phyloP scores from a whole-genome alignment of 2,329 filamentous ascomycete species.

The Ophiobolus disseminans region DNA sequence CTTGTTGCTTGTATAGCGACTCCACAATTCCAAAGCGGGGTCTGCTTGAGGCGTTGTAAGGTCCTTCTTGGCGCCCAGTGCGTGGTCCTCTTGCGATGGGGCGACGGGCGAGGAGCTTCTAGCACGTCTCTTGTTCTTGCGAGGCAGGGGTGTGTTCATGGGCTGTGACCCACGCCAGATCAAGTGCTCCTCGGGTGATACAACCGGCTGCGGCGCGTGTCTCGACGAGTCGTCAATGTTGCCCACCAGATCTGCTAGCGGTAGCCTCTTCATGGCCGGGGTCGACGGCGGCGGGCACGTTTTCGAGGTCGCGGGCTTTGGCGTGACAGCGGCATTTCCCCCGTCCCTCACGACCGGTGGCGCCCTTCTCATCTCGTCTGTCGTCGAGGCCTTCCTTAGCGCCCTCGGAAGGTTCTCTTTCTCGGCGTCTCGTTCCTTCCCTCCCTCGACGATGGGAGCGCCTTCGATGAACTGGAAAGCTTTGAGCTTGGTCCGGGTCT shows the following conservation, averaged over 20 bases:
- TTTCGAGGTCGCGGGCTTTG: constrained; percentile 33
- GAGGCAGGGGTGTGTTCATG: constrained; percentile 50
- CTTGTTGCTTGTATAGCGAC: constrained; percentile 51
- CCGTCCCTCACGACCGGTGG: constrained; percentile 19
- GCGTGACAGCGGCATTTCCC: constrained; percentile 31
- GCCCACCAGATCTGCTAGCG: constrained; percentile 67
- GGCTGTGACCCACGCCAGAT: constrained; percentile 63
- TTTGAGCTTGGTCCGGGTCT: constrained; percentile 63
- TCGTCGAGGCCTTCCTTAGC: constrained; percentile 10
- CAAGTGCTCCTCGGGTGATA: constrained; percentile 67
- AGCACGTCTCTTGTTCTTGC: constrained; percentile 54
- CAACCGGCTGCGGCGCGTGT: constrained; percentile 54
- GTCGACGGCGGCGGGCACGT: constrained; percentile 60
- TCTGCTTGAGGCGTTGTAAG: constrained; percentile 55
- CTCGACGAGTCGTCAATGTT: constrained; percentile 64
- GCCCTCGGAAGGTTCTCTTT: constrained; percentile 52
- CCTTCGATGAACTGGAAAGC: constrained; percentile 60
- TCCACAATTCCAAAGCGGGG: constrained; percentile 57
- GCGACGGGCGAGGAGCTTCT: constrained; percentile 55
- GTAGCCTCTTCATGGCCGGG: constrained; percentile 64
- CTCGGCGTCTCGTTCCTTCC: constrained; percentile 43
- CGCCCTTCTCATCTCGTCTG: constrained; percentile 30
- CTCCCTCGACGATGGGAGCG: constrained; percentile 28
- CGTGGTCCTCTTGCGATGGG: constrained; percentile 49
- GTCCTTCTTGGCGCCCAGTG: constrained; percentile 29